A percentile compares a stretch with the other conserved stretches of the same genome.
These are phyloP conservation scores for Salvia miltiorrhiza DNA, from an alignment of 257 asterid genomes.

Conservation along the genomic window DNA sequence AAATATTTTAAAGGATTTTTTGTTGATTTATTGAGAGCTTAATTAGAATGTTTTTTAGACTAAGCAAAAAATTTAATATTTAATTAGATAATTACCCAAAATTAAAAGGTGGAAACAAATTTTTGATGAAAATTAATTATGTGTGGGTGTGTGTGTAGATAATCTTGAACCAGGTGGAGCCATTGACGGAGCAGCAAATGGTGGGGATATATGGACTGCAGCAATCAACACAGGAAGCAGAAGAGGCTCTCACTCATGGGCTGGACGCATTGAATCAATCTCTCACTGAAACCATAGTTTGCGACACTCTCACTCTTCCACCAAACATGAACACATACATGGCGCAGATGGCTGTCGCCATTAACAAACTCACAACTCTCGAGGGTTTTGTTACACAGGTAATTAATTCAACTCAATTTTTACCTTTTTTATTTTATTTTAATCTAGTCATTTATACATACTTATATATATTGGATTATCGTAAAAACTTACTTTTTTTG, in stretches of 20 bases:
- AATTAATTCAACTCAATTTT: not conserved
- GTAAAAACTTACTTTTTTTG: too few relatives aligned
- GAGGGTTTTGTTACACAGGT: conserved; percentile 73
- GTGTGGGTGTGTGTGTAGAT: conserved; percentile 27
- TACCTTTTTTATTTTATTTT: too few relatives aligned
- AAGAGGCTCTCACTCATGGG: conserved; percentile 67
- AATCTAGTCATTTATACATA: too few relatives aligned
- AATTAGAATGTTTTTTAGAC: too few relatives aligned
- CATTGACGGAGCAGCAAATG: conserved; percentile 61
- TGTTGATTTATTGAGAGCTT: too few relatives aligned
- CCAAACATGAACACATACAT: conserved; percentile 46
- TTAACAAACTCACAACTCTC: conserved; percentile 50
- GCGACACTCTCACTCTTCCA: conserved; percentile 45
- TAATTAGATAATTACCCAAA: too few relatives aligned
- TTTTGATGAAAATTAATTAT: too few relatives aligned
- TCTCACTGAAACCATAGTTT: conserved; percentile 42
- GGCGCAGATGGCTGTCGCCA: conserved; percentile 65
- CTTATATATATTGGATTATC: not conserved
- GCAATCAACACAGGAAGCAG: conserved; percentile 59
- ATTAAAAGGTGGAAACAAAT: too few relatives aligned
- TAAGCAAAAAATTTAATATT: too few relatives aligned
- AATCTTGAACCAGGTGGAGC: conserved; percentile 47
- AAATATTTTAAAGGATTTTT: too few relatives aligned
- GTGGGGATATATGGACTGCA: conserved; percentile 52
- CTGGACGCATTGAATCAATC: conserved; percentile 48